Evolutionary conservation across 2,329 filamentous ascomycete genomes (phyloP).

Genomic region (Ophiostoma himal-ulmi): DNA sequence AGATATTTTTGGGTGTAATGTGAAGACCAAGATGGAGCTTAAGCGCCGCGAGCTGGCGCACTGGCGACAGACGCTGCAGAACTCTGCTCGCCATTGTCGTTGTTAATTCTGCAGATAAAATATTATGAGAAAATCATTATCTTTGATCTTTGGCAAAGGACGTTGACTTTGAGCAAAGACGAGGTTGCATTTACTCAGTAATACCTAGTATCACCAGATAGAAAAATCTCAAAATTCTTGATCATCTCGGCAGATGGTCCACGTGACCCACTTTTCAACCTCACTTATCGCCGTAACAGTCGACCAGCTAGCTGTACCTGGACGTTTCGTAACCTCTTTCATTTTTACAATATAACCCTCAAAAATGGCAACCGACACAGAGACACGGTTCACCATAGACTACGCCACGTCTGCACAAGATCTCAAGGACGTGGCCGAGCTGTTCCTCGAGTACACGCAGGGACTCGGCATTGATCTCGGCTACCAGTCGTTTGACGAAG

Average conservation of each 20-base stretch:
- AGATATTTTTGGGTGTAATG: not conserved
- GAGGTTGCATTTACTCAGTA: too few relatives aligned
- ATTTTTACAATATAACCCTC: too few relatives aligned
- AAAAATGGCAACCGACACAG: not conserved
- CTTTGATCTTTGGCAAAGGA: not conserved
- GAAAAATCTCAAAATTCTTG: not conserved
- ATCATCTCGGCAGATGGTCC: not conserved
- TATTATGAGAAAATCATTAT: not conserved
- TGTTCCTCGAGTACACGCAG: slow-evolving; percentile 24
- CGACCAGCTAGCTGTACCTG: too few relatives aligned
- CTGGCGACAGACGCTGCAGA: not conserved
- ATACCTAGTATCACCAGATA: not conserved
- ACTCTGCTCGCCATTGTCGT: not conserved
- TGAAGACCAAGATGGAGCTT: not conserved
- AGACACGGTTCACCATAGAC: slow-evolving; percentile 15
- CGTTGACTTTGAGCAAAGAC: not conserved
- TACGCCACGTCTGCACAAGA: slow-evolving; percentile 17
- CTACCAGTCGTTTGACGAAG: slow-evolving; percentile 24
- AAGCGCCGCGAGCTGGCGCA: not conserved
- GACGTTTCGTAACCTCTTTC: too few relatives aligned
- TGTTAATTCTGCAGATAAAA: not conserved
- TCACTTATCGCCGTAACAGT: not conserved
- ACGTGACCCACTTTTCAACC: slow-evolving; percentile 1
- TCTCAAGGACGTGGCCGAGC: slow-evolving; percentile 19
- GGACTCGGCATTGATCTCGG: slow-evolving; percentile 26